Base-by-base conservation (phyloP, 257 asterid genomes). In the Leonotis leonurus region DNA sequence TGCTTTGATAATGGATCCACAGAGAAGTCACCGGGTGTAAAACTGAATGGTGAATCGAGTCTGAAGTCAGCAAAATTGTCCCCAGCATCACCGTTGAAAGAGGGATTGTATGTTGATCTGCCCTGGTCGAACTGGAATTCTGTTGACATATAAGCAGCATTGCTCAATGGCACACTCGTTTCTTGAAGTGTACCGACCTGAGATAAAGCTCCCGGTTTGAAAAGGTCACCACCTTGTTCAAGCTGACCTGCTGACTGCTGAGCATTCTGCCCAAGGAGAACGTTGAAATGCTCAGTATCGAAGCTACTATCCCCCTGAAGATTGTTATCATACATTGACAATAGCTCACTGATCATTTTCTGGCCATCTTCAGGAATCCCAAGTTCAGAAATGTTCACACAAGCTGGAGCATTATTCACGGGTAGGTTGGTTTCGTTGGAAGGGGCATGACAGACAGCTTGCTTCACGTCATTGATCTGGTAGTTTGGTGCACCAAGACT, bases 301-400 rank as follows among this genome's bases (percentile, higher is more conserved):
- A 74, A 78, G 55, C 61, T 44, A 46, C 21, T 59, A 56, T 22
- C 67, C 37, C 61, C 49, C 46, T 56, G 73, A 39, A 62, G 56
- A 55, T 73, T 73, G 56, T 62, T 65, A 18, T 77, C 80, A 2
- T 82, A 82, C 45, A 70, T 63, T 3, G 83, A 67, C 76, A 82
- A 67, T 5, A 79, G 83, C 16, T 77, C 83, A n/a, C 53, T 37
- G 10, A 82, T 82, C 80, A 77, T 70, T 71, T 65, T 77, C 46
- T 74, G 80, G 36, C 73, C 85, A 5, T 82, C 85, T 71, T 80
- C 78, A 0, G 88, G 85, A 58, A 82, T 63, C 63, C 73, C 80
- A 3, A 82, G 70, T 5, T 53, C 81, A 16, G 81, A 48, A 41
- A 75, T 62, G 29, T 74, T 69, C 61, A 55, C 71, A 36, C 64